Percentiles rank a stretch among this genome's conserved stretches.
Evolutionary conservation across 2,329 filamentous ascomycete genomes (phyloP).

Genomic region (Pseudogymnoascus sp.): DNA sequence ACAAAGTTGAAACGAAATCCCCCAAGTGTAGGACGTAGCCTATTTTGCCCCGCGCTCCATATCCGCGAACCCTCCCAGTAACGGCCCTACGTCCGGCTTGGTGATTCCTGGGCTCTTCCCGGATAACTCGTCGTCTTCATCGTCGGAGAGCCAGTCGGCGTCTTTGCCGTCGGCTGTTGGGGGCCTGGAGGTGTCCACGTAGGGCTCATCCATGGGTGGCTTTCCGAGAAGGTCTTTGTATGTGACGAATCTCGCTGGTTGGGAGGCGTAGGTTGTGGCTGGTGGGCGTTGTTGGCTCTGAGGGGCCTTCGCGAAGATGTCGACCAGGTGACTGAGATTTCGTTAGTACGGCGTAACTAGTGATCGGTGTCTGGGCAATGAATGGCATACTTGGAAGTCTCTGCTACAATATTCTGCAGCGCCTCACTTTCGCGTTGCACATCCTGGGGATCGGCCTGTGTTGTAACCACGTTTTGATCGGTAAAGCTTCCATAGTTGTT

Average conservation of each 20-base stretch:
- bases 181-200: slow-evolving; percentile 19
- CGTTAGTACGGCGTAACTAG: not conserved
- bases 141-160: slow-evolving; percentile 37
- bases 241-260: slow-evolving; percentile 46
- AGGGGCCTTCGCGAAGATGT: slow-evolving; percentile 57
- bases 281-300: slow-evolving; percentile 35
- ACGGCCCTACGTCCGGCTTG: slow-evolving; percentile 27
- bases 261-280: slow-evolving; percentile 37
- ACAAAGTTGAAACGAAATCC: not conserved
- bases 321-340: slow-evolving; percentile 47
- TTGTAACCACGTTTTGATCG: slow-evolving; percentile 41
- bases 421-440: slow-evolving; percentile 56
- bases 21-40: slow-evolving; percentile 14
- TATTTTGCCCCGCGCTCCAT: slow-evolving; percentile 25
- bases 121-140: slow-evolving; percentile 24
- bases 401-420: slow-evolving; percentile 53
- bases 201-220: slow-evolving; percentile 39
- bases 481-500: slow-evolving; percentile 56
- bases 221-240: slow-evolving; percentile 56
- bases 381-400: slow-evolving; percentile 50
- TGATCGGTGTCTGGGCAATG: slow-evolving; percentile 12
- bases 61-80: slow-evolving; percentile 28
- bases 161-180: not conserved
- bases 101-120: slow-evolving; percentile 21
- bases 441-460: slow-evolving; percentile 52